Conservation (phyloP, 2,329 filamentous ascomycete genomes). For the Taxawa tesnikishii region DNA sequence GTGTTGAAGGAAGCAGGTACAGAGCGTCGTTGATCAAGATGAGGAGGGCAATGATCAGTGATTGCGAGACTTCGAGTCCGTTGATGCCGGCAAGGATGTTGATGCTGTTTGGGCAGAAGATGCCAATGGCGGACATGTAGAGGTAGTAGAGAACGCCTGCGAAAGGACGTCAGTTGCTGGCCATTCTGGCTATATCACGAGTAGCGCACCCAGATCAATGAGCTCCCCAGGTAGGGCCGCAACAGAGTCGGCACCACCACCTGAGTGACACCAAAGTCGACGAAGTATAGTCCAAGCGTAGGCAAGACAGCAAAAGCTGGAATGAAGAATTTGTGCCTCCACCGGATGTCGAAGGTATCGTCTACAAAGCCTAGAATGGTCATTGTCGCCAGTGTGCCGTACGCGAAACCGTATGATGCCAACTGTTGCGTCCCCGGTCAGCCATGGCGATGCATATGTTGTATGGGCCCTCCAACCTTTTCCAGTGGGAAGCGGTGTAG, state of each 20-base stretch:
- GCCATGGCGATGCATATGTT: too few species aligned
- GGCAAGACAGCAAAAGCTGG: constrained; percentile 88
- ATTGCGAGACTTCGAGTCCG: constrained; percentile 92
- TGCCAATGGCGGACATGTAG: constrained; percentile 93
- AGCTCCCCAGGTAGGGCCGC: constrained; percentile 74
- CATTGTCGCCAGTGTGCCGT: constrained; percentile 83
- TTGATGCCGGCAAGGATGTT: constrained; percentile 99
- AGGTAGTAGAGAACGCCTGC: constrained; percentile 60
- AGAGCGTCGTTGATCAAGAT: constrained; percentile 78
- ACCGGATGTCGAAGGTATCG: constrained; percentile 94
- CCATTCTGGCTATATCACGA: neutral
- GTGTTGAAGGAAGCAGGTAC: constrained; percentile 54
- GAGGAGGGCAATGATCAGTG: constrained; percentile 74
- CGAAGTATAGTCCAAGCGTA: constrained; percentile 92
- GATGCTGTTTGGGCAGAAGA: constrained; percentile 97
- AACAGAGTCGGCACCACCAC: constrained; percentile 83
- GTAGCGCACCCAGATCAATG: constrained; percentile 53
- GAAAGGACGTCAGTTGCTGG: neutral
- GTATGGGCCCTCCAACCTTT: constrained; percentile 48
- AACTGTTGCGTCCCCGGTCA: constrained; percentile 42
- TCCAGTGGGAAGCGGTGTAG: constrained; percentile 88
- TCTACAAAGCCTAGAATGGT: constrained; percentile 87
- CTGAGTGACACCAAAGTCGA: constrained; percentile 94
- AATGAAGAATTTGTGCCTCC: constrained; percentile 98
- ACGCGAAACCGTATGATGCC: constrained; percentile 85